Evolutionary conservation across 768 basidiomycete species (phyloP).

Genomic region (Lactarius akahatsu): DNA sequence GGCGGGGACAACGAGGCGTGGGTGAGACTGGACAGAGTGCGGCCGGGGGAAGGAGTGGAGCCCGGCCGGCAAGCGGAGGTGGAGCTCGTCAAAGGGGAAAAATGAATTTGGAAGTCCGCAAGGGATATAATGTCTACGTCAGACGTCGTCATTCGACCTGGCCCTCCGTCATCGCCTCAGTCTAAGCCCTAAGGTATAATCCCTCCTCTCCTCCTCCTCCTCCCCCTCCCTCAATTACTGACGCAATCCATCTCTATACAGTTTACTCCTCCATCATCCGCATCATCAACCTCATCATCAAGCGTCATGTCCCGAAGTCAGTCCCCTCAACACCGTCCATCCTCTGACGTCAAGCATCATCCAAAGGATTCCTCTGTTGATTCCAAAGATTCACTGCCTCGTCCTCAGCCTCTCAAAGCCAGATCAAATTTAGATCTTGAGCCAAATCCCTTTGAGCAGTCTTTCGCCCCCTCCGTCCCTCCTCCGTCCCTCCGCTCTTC

Average conservation of each 20-base stretch:
- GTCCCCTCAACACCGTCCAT: constrained; percentile 36
- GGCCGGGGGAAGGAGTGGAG: constrained; percentile 26
- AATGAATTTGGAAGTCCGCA: constrained; percentile 41
- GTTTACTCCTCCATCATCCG: not conserved
- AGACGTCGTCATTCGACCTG: constrained; percentile 43
- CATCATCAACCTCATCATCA: not conserved
- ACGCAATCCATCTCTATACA: constrained; percentile 7
- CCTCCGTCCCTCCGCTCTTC: constrained; percentile 34
- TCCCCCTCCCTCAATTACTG: not conserved
- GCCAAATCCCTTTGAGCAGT: constrained; percentile 94
- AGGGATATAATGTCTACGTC: constrained; percentile 46
- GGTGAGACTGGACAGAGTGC: constrained; percentile 14
- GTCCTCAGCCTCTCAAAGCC: constrained; percentile 32
- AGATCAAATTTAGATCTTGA: constrained; percentile 74
- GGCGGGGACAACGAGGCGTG: constrained; percentile 27
- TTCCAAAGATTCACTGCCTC: constrained; percentile 11
- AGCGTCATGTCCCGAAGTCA: constrained; percentile 33
- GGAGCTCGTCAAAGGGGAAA: constrained; percentile 23
- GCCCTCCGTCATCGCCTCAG: constrained; percentile 29
- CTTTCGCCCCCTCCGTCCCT: constrained; percentile 59
- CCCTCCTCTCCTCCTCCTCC: not conserved
- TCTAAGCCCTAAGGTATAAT: constrained; percentile 1
- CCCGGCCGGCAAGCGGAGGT: constrained; percentile 24
- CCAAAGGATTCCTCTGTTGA: constrained; percentile 9
- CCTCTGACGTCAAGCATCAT: constrained; percentile 30